Percentiles rank a stretch among this genome's conserved stretches.
These are phyloP conservation scores for Penicillium sp. DNA, from an alignment of 2,329 filamentous ascomycete species.

Conservation along the genomic window DNA sequence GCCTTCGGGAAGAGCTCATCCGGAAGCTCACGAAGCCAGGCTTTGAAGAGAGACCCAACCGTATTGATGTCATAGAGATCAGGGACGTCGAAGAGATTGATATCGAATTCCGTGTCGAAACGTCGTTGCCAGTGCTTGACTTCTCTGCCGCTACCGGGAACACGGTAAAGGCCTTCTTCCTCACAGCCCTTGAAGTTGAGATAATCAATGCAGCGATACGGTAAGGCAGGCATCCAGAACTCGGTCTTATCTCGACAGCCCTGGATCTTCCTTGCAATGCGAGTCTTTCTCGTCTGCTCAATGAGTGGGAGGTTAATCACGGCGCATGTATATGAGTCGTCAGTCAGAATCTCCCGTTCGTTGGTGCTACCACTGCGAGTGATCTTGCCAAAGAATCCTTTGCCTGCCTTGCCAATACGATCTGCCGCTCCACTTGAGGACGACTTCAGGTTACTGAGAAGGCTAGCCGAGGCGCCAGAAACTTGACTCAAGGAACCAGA, in stretches of 20 bases:
- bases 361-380: conserved; percentile 67
- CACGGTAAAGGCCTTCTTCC: conserved; percentile 87
- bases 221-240: conserved; percentile 97
- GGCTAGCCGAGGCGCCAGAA: conserved; percentile 55
- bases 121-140: conserved; percentile 90
- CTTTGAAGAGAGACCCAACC: conserved; percentile 92
- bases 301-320: conserved; percentile 82
- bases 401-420: conserved; percentile 66
- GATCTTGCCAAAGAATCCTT: conserved; percentile 76
- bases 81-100: conserved; percentile 81
- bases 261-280: conserved; percentile 85
- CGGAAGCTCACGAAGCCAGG: conserved; percentile 90
- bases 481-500: conserved; percentile 48
- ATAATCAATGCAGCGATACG: conserved; percentile 94
- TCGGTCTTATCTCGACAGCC: conserved; percentile 92
- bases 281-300: conserved; percentile 83
- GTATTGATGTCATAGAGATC: conserved; percentile 96
- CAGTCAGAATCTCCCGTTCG: conserved; percentile 64
- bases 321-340: conserved; percentile 78
- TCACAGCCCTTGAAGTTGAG: conserved; percentile 92
- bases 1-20: conserved; percentile 88
- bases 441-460: conserved; percentile 70
- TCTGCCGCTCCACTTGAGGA: conserved; percentile 72
- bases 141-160: conserved; percentile 84
- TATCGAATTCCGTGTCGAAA: conserved; percentile 85